Base-by-base conservation (phyloP, 257 asterid genomes). In the Lavandula angustifolia region DNA sequence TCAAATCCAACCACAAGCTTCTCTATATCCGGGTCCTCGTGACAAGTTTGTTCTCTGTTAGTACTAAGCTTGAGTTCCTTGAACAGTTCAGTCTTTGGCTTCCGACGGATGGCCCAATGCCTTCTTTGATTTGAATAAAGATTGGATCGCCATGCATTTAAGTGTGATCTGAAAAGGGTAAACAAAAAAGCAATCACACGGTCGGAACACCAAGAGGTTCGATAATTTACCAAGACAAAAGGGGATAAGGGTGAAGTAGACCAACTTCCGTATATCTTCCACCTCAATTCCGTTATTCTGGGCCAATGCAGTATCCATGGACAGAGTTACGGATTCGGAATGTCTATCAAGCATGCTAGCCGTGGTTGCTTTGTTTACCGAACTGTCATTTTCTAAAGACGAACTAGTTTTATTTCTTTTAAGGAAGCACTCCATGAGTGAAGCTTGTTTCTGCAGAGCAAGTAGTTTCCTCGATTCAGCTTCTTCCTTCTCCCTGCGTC, bases 371-470 rank as follows among this genome's bases (percentile, higher is more conserved):
- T 74, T 75, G 61, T 64, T 79, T 61, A 43, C 31, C 59, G 85
- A 68, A 65, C 57, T 73, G 37, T 60, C 80, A 53, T 66, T 73
- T 70, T 72, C 78, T 43, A 79, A 34, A 68, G 79, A 47, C 40
- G 82, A 62, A 64, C 53, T 54, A 62, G 81, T 51, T 69, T 86
- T 83, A 72, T 60, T 64, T 66, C 75, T 76, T 75, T 80, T 87
- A 40, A 94, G 91, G 67, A 94, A 94, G 59, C 95, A 87, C 56
- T 87, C 88, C 99, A 94, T 94, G 57, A 94, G 72, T 14, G 96
- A 86, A 69, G 96, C 99, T 83, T 94, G 96, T 72, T 94, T 94
- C 78, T 87, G 83, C 73, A 90, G 73, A 52, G 79, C 73, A 40
- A 81, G 83, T 54, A 62, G 87, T 64, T 72, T 82, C 78, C 80